phyloP scores from a whole-genome alignment of 352 stramenopile species.

The Discostella stelligera region DNA sequence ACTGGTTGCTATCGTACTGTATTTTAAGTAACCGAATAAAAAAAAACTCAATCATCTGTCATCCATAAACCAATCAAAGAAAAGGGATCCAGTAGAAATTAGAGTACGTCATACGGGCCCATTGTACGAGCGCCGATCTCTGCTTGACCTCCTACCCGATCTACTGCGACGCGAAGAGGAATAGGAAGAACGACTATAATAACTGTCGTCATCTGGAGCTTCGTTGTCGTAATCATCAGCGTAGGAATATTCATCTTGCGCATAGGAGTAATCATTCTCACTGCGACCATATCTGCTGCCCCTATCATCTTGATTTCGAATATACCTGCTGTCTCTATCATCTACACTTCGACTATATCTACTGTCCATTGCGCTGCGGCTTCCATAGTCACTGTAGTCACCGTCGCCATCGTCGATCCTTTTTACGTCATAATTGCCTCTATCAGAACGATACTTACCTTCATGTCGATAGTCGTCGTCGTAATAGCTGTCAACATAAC shows the following conservation, averaged over 20 bases:
- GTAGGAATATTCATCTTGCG: constrained; percentile 13
- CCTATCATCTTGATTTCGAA: neutral
- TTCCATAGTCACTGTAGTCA: neutral
- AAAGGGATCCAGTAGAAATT: no score
- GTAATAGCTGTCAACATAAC: constrained; percentile 7
- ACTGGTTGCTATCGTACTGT: no score
- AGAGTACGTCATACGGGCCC: neutral
- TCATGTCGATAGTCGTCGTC: constrained; percentile 13
- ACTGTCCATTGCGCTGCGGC: neutral
- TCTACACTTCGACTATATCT: neutral
- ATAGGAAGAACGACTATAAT: neutral
- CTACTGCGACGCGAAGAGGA: neutral
- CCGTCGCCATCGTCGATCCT: neutral
- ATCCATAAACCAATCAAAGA: no score
- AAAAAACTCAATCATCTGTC: no score
- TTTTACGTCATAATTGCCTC: neutral
- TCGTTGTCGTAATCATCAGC: constrained; percentile 6
- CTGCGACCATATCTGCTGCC: neutral
- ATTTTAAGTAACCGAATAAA: no score
- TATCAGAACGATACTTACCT: constrained; percentile 15
- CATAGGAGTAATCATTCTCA: neutral
- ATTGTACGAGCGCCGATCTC: neutral
- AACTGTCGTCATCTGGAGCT: neutral
- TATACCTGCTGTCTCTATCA: neutral
- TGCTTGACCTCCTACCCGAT: neutral